A percentile compares a stretch with the other conserved stretches of the same genome.
Evolutionary conservation across 345 rosid genomes (phyloP).

Genomic region (Ceriops decandra): DNA sequence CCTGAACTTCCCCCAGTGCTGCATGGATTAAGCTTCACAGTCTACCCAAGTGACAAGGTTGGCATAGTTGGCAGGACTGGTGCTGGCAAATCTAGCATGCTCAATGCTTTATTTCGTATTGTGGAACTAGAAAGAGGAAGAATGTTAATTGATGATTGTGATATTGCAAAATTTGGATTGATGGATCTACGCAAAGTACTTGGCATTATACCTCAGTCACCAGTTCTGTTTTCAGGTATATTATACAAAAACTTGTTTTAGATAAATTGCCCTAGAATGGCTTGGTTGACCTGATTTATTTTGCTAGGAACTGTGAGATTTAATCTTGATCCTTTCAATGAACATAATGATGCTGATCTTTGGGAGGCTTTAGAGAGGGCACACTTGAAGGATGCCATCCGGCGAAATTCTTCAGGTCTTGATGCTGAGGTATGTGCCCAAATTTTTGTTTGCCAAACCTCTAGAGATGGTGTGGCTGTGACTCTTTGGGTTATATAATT

Average conservation of each 20-base stretch:
- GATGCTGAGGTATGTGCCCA: constrained; percentile 68
- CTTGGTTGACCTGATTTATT: constrained; percentile 9
- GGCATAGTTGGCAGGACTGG: constrained; percentile 99
- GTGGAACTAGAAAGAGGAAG: constrained; percentile 95
- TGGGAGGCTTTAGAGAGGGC: constrained; percentile 99
- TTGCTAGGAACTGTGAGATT: constrained; percentile 81
- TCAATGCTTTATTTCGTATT: constrained; percentile 88
- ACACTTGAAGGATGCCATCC: constrained; percentile 80
- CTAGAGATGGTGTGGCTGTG: not conserved
- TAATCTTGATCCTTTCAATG: constrained; percentile 95
- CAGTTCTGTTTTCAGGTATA: constrained; percentile 97
- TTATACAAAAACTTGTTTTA: not conserved
- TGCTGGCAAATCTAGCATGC: constrained; percentile 97
- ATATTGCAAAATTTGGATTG: constrained; percentile 72
- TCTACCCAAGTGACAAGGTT: constrained; percentile 87
- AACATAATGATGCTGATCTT: constrained; percentile 94
- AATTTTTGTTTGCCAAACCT: constrained; percentile 8
- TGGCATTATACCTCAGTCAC: constrained; percentile 97
- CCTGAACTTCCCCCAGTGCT: constrained; percentile 93
- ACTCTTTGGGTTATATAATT: not conserved
- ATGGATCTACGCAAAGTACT: constrained; percentile 92
- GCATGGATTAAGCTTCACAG: constrained; percentile 73
- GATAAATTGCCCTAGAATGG: not conserved
- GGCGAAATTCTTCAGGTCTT: constrained; percentile 80
- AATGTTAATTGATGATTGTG: constrained; percentile 78